Base-by-base conservation (phyloP, 2,329 filamentous ascomycete species). In the Pseudogymnoascus verrucosus region DNA sequence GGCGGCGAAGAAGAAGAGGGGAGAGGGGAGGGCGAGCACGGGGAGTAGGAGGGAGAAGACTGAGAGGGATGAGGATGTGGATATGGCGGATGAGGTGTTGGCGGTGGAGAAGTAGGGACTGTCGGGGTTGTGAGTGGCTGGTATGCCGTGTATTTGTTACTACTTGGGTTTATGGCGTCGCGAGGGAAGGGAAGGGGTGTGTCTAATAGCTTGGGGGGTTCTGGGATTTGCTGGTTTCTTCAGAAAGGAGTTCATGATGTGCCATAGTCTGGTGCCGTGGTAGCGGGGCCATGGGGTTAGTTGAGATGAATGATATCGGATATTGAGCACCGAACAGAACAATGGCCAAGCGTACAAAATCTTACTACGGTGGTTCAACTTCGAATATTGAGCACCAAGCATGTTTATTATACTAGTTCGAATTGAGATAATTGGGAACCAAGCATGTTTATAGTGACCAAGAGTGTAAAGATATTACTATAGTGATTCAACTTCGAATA, bases 1-100 rank as follows among this genome's bases (percentile, higher is more conserved):
- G 37, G 34, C 59, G 34, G 37, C 34, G 34, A 60, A 60, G 59
- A 60, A 60, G 59, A 60, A 60, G 12, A 23, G 34, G 59, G 37
- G 59, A 8, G 59, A 39, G 26, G 47, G 47, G n/a, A 57, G 47
- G 26, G 47, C 47, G 5, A 60, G 59, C 59, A 60, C 34, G 23
- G 59, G 59, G 1, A 28, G 59, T 19, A 60, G 37, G 19, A 36
- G 16, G 57, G 31, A 23, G 19, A 23, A 37, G 59, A 26, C 19
- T 8, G 37, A 60, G 19, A 28, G 21, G 28, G 59, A 39, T 3
- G 34, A 23, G 59, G 59, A 60, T 60, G 59, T 26, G 4, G 59
- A 60, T 37, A 60, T 60, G 34, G 59, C 34, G 19, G 59, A 60
- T 37, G 59, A 60, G 59, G 21, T 11, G 31, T 14, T 57, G 47